Conservation (phyloP, 192 early-diverging fungal species). For the Physocladia obscura region DNA sequence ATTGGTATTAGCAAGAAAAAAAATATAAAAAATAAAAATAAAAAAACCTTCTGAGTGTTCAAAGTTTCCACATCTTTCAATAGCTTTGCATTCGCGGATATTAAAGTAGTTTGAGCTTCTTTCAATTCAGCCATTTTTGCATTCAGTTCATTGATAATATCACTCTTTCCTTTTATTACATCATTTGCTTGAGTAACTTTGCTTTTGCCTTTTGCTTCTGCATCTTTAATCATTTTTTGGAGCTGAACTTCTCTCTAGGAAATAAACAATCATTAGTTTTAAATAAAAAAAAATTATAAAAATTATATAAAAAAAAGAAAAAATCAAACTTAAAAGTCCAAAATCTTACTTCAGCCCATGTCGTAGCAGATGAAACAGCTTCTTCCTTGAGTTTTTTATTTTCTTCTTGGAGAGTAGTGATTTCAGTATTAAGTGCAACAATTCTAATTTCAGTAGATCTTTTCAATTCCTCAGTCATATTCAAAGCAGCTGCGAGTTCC, state of each 20-base stretch:
- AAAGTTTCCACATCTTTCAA: background rate
- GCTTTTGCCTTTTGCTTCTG: background rate
- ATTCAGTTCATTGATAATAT: background rate
- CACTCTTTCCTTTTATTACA: background rate
- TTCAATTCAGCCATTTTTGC: background rate
- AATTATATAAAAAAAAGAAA: too few relatives aligned
- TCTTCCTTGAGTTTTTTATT: background rate
- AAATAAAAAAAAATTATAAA: too few relatives aligned
- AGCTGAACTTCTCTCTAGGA: background rate
- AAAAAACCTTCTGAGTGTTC: conserved; percentile 19
- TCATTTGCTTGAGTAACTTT: conserved; percentile 8
- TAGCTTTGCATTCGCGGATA: background rate
- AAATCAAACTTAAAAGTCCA: too few relatives aligned
- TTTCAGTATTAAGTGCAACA: conserved; percentile 2
- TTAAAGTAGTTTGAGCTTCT: background rate
- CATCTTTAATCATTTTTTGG: background rate
- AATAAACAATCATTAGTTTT: conserved; percentile 9
- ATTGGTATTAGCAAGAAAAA: too few relatives aligned
- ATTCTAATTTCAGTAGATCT: background rate
- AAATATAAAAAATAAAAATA: background rate
- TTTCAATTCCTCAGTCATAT: conserved; percentile 1
- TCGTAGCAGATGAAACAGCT: background rate
- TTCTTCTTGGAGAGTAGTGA: background rate
- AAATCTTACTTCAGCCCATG: background rate
- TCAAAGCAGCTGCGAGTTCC: background rate